A percentile compares a stretch with the other conserved stretches of the same genome.
Evolutionary conservation across 78 protist species (phyloP).

Genomic region (Dictyostelium brefeldianum): DNA sequence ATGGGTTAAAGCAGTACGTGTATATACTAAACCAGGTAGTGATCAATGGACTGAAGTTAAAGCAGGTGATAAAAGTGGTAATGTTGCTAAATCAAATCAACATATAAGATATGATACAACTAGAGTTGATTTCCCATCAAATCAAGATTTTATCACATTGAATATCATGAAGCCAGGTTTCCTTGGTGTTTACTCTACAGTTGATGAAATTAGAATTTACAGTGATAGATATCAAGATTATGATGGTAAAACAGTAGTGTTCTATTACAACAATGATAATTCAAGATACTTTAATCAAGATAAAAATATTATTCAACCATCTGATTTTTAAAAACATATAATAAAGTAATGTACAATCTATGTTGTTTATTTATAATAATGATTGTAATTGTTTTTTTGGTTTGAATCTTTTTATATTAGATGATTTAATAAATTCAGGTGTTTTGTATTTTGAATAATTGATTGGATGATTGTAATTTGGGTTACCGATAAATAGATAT

Average conservation of each 20-base stretch:
- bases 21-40: background rate
- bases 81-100: background rate
- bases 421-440: too few relatives aligned
- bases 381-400: too few relatives aligned
- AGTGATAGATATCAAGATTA: background rate
- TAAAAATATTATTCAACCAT: too few relatives aligned
- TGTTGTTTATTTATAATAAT: too few relatives aligned
- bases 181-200: background rate
- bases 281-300: background rate
- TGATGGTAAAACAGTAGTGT: slow-evolving; percentile 5
- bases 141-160: background rate
- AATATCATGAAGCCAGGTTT: background rate
- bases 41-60: background rate
- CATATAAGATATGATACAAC: background rate
- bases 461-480: too few relatives aligned
- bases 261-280: background rate
- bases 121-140: background rate
- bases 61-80: background rate
- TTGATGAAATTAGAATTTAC: slow-evolving; percentile 1
- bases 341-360: too few relatives aligned
- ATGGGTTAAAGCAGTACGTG: slow-evolving; percentile 3
- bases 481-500: too few relatives aligned
- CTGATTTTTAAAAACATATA: too few relatives aligned
- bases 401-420: too few relatives aligned
- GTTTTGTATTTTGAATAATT: too few relatives aligned